Base-by-base conservation (phyloP, 768 basidiomycete species). In the Tricholoma furcatifolium region DNA sequence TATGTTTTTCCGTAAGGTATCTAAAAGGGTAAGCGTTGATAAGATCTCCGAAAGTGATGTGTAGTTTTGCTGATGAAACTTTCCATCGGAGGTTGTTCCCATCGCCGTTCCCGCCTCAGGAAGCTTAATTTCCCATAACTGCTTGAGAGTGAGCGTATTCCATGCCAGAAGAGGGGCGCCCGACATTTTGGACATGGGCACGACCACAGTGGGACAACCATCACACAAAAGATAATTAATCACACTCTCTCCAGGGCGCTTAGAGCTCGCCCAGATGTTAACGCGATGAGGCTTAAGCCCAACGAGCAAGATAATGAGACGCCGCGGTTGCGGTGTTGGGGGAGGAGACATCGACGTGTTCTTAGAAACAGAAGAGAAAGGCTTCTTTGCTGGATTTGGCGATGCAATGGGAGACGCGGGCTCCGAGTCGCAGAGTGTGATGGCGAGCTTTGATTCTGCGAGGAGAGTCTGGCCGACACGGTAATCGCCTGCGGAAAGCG, bases 221-320 rank as follows among this genome's bases (percentile, higher is more conserved):
- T 83, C 83, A 38, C 84, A 72, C 18, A 86, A 69, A 51, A 80
- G 68, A 61, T 86, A 86, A 51, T 81, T 76, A 15, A 86, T 76
- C 11, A 86, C 82, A 58, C 82, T 84, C 67, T 86, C 83, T 24
- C 72, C 71, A 1, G 84, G 83, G 0, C 84, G 72, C 17, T 78
- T 77, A 58, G 79, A 80, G 1, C 79, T 76, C 14, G 82, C 73
- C 84, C 84, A 86, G 23, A 84, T 55, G 47, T 67, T 70, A 15
- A n/a, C n/a, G n/a, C 83, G 70, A 64, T 86, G 84, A 3, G 85
- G 84, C 60, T 81, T 83, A 20, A 86, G 62, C 0, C 83, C 84
- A 2, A 84, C 71, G 0, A 82, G 70, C 6, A 82, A 50, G 42
- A 86, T 68, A 7, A 81, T 78, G 66, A 86, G 71, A n/a, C 83